A percentile compares a stretch with the other conserved stretches of the same genome.
These are phyloP conservation scores for Brasenia schreberi DNA, from an alignment of 164 flowering plant species.

Conservation along the genomic window DNA sequence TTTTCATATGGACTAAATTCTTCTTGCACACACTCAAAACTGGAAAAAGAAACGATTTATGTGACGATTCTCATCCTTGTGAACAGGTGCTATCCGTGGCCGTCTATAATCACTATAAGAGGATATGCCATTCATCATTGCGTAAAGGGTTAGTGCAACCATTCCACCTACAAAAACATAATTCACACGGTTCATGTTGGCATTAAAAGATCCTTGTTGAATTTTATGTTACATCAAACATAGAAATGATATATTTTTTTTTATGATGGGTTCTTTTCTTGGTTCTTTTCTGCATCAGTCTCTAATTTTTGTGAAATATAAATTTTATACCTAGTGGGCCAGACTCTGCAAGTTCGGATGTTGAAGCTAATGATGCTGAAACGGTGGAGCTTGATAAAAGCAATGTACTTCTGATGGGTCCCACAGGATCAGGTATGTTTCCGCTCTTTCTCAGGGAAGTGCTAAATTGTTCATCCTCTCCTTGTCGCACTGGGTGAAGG, in stretches of 20 bases:
- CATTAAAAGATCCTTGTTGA: no score
- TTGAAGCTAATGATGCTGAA: constrained; percentile 48
- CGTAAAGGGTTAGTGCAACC: constrained; percentile 56
- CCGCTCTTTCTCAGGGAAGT: neutral
- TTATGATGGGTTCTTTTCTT: neutral
- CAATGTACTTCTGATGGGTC: constrained; percentile 97
- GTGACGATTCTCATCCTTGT: constrained; percentile 1
- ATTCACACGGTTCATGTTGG: neutral
- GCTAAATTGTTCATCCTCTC: neutral
- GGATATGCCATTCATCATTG: constrained; percentile 52
- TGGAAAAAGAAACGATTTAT: no score
- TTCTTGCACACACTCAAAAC: no score
- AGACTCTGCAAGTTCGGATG: constrained; percentile 24
- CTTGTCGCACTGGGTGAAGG: neutral
- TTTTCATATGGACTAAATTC: no score
- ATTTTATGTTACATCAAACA: no score
- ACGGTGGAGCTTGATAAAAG: constrained; percentile 88
- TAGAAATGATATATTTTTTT: no score
- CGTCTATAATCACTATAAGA: constrained; percentile 89
- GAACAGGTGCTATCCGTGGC: constrained; percentile 92
- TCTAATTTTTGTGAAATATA: neutral
- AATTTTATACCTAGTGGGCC: constrained; percentile 38
- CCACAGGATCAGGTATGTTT: constrained; percentile 86
- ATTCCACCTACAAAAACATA: neutral
- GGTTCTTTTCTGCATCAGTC: neutral